Percentiles rank a stretch among this genome's conserved stretches.
phyloP scores from a whole-genome alignment of 148 eudicot genomes.

The Rhododendron simsii region DNA sequence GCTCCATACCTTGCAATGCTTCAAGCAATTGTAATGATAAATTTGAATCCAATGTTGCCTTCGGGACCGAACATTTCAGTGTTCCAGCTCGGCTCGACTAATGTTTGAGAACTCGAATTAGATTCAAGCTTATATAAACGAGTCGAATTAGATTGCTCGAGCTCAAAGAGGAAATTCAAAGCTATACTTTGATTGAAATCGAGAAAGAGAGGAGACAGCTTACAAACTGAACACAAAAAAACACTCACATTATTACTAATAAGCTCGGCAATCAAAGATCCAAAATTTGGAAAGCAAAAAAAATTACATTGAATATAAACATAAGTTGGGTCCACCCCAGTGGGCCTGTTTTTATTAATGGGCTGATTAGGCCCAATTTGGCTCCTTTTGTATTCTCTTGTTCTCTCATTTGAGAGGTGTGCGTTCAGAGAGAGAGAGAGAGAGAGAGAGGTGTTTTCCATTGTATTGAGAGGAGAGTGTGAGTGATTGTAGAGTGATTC shows the following conservation, averaged over 20 bases:
- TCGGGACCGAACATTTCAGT: no score
- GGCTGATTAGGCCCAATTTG: no score
- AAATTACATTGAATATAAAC: background rate
- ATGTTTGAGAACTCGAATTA: no score
- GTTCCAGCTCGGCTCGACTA: no score
- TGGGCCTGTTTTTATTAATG: no score
- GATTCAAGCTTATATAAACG: background rate
- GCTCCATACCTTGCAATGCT: background rate
- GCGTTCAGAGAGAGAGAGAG: no score
- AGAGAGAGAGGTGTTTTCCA: no score
- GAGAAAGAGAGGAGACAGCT: background rate
- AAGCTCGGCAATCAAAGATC: background rate
- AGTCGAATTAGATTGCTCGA: background rate
- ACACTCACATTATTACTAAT: background rate
- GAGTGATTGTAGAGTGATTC: no score
- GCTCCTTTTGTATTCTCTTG: no score
- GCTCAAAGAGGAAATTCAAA: background rate
- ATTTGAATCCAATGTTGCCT: background rate
- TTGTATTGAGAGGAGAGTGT: no score
- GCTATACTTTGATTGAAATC: background rate
- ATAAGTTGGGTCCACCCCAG: no score
- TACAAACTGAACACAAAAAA: background rate
- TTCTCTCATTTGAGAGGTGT: no score
- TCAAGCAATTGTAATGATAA: background rate
- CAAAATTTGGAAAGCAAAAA: background rate